A percentile compares a stretch with the other conserved stretches of the same genome.
phyloP scores from a whole-genome alignment of 345 rosid genomes.

The Corchorus capsularis region DNA sequence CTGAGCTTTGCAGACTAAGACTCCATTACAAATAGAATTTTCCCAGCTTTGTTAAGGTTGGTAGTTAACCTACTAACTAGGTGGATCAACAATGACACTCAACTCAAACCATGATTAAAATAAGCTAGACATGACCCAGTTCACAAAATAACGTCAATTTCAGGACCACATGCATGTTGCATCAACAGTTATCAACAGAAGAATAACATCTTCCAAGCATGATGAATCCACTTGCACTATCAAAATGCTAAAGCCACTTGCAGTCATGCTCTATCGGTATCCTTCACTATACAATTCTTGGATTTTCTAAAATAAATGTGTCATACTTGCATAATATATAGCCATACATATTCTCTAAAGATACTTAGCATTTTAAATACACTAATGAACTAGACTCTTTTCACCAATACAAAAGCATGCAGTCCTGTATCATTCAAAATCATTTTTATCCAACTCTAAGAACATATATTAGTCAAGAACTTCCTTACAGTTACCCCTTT shows the following conservation, averaged over 20 bases:
- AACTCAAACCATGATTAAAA: neutral
- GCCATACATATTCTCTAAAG: slow-evolving; percentile 7
- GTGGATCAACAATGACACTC: neutral
- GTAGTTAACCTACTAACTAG: neutral
- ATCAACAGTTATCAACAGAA: slow-evolving; percentile 16
- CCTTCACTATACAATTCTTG: neutral
- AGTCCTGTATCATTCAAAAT: neutral
- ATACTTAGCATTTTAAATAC: neutral
- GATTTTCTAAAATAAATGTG: neutral
- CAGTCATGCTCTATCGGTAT: slow-evolving; percentile 4
- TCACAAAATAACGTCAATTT: neutral
- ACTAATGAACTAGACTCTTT: neutral
- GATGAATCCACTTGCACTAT: neutral
- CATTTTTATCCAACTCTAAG: neutral
- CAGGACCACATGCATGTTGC: slow-evolving; percentile 29
- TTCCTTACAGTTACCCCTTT: neutral
- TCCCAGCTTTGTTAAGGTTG: neutral
- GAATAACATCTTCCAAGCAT: slow-evolving; percentile 2
- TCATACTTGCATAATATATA: slow-evolving; percentile 1
- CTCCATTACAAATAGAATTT: slow-evolving; percentile 1
- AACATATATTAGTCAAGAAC: neutral
- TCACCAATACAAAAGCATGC: neutral
- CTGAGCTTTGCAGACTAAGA: neutral
- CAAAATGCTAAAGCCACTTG: slow-evolving; percentile 9
- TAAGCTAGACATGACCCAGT: slow-evolving; percentile 18